Base-by-base conservation (phyloP, 495 filamentous ascomycete genomes). In the Rhizodiscina lignyota region DNA sequence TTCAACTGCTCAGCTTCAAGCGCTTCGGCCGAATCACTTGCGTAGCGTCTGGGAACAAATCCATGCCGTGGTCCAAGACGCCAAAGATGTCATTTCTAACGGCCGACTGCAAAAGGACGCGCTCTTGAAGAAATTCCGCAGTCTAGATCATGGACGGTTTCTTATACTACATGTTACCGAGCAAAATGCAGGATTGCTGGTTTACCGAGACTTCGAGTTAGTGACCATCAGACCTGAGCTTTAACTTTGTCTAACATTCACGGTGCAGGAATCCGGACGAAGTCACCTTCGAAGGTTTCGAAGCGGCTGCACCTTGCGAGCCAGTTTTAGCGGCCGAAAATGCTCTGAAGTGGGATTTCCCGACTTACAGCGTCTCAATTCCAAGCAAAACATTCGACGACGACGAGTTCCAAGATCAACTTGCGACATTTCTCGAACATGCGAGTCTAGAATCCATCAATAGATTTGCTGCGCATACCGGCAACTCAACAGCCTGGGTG, bases 351-450 rank as follows among this genome's bases (percentile, higher is more conserved):
- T 69, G 58, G 61, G 57, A 67, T 54, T 58, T 67, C 52, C 50
- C 59, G 38, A 42, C 49, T 21, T n/a, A 46, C 11, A 63, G 62
- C 0, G 61, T 61, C 0, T 47, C 55, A 4, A 32, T 70, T 5
- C 48, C 60, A 0, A 21, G 34, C n/a, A 2, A 19, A 1, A 45
- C 41, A 0, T 68, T 72, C 41, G 19, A 39, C 2, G 48, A 68
- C 16, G 24, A 40, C 1, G 32, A 38, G 3, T 75, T 81, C 36
- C 64, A 62, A 41, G 42, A 55, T 1, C 45, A 36, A 11, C 44
- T 81, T 1, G 62, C 66, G 0, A 32, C 39, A 0, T 79, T 79
- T 32, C 50, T 79, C 3, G 70, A 72, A 39, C 55, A 68, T 37
- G 73, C 70, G 1, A 71, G 64, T 40, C 55, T 56, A 1, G 73